phyloP scores from a whole-genome alignment of 2,329 filamentous ascomycete genomes.

The Pseudogymnoascus sp. region DNA sequence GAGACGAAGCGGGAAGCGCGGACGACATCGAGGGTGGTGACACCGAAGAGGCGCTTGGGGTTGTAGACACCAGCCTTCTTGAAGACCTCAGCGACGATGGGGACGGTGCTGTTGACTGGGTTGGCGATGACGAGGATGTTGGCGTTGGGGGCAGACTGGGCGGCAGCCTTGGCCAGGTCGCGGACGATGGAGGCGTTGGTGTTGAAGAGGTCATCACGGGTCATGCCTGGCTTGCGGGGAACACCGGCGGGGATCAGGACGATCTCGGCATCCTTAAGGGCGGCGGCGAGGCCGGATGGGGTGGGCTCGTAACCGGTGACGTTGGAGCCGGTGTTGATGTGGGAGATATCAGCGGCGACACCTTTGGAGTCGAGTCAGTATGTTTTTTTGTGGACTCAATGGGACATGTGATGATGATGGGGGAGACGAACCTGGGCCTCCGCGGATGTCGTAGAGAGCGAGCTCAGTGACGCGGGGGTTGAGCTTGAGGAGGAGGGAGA shows the following conservation, averaged over 20 bases:
- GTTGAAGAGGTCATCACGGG: constrained; percentile 99
- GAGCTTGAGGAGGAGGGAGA: constrained; percentile 97
- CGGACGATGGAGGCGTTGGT: constrained; percentile 99
- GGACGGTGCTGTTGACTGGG: constrained; percentile 99
- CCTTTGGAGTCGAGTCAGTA: constrained; percentile 45
- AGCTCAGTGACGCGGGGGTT: constrained; percentile 92
- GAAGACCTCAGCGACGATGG: constrained; percentile 95
- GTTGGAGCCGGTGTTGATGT: constrained; percentile 98
- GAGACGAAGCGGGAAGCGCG: constrained; percentile 97
- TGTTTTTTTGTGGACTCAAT: constrained; percentile 14
- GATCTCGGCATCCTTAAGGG: constrained; percentile 82
- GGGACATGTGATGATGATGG: constrained; percentile 3
- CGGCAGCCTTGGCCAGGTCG: constrained; percentile 91
- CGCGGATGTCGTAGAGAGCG: constrained; percentile 95
- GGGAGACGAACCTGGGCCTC: constrained; percentile 70
- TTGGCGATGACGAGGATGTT: constrained; percentile 98
- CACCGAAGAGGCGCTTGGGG: constrained; percentile 97
- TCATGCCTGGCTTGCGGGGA: constrained; percentile 94
- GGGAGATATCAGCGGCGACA: constrained; percentile 95
- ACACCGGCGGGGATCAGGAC: constrained; percentile 98
- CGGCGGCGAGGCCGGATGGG: constrained; percentile 65
- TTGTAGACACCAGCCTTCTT: constrained; percentile 95
- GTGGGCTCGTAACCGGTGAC: constrained; percentile 85
- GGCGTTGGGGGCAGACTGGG: constrained; percentile 81
- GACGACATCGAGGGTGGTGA: constrained; percentile 98